Evolutionary conservation across 768 basidiomycete species (phyloP).

Genomic region (Trametes punicea): DNA sequence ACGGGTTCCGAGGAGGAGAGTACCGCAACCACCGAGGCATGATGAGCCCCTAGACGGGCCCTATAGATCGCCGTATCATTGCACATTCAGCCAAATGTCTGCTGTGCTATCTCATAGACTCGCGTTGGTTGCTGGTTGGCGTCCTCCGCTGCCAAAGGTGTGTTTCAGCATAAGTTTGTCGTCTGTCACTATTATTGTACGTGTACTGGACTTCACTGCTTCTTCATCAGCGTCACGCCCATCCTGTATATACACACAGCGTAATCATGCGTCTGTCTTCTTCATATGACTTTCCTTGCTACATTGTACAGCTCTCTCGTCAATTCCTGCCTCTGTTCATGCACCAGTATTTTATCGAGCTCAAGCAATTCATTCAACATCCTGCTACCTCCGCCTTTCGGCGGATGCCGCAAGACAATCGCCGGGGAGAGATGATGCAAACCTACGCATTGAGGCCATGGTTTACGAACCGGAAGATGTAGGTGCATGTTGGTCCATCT

Average conservation of each 20-base stretch:
- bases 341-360: conserved; percentile 12
- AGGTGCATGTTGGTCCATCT: no score
- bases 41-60: conserved; percentile 11
- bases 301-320: conserved; percentile 15
- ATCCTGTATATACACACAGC: conserved; percentile 18
- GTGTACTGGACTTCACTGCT: conserved; percentile 17
- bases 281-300: conserved; percentile 6
- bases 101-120: conserved; percentile 10
- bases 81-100: background rate
- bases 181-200: conserved; percentile 5
- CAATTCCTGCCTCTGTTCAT: conserved; percentile 3
- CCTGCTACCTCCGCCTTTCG: background rate
- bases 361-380: background rate
- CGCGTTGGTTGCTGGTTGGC: conserved; percentile 1
- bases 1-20: conserved; percentile 5
- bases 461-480: no score
- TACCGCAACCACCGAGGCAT: conserved; percentile 7
- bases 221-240: conserved; percentile 8
- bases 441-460: no score
- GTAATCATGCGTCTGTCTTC: conserved; percentile 8
- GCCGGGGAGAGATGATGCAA: no score
- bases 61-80: background rate
- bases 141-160: background rate
- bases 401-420: no score
- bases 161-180: conserved; percentile 2